A percentile compares a stretch with the other conserved stretches of the same genome.
Conservation (phyloP, 1,284 basidiomycete genomes). For the Trametes polyzona region DNA sequence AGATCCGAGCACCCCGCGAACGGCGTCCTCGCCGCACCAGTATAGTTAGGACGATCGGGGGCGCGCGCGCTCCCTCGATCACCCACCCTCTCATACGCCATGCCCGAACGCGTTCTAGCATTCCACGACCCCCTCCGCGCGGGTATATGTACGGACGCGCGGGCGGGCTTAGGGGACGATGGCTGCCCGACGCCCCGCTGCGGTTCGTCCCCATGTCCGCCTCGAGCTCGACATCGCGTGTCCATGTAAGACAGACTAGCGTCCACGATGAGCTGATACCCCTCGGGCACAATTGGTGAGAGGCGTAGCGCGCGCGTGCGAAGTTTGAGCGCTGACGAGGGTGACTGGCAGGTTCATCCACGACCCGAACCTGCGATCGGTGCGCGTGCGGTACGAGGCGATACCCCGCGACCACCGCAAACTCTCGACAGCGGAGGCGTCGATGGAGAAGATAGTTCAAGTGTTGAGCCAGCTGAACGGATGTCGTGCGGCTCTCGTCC, state of each 20-base stretch:
- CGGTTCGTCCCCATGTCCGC: slow-evolving; percentile 13
- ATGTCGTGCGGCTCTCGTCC: slow-evolving; percentile 20
- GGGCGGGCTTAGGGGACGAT: slow-evolving; percentile 4
- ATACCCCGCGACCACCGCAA: slow-evolving; percentile 17
- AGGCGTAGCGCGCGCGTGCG: neutral
- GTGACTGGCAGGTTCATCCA: slow-evolving; percentile 20
- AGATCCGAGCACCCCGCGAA: neutral
- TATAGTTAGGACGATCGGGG: slow-evolving; percentile 5
- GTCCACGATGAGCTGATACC: slow-evolving; percentile 20
- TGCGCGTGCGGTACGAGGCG: slow-evolving; percentile 22
- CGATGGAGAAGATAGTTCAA: slow-evolving; percentile 15
- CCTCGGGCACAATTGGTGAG: slow-evolving; percentile 24
- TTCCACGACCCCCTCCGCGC: neutral
- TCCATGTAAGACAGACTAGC: slow-evolving; percentile 9
- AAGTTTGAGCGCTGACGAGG: neutral
- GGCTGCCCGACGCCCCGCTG: slow-evolving; percentile 5
- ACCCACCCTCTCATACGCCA: too few species aligned
- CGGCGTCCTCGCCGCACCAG: neutral
- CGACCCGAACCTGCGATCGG: slow-evolving; percentile 21
- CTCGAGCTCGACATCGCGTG: slow-evolving; percentile 5
- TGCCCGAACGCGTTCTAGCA: slow-evolving; percentile 1
- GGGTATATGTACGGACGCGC: neutral
- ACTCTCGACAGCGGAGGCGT: slow-evolving; percentile 15
- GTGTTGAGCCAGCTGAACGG: slow-evolving; percentile 14
- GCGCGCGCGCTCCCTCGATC: slow-evolving; percentile 2